These are phyloP conservation scores for Podaxis pistillaris DNA, from an alignment of 768 basidiomycete species.

Conservation along the genomic window DNA sequence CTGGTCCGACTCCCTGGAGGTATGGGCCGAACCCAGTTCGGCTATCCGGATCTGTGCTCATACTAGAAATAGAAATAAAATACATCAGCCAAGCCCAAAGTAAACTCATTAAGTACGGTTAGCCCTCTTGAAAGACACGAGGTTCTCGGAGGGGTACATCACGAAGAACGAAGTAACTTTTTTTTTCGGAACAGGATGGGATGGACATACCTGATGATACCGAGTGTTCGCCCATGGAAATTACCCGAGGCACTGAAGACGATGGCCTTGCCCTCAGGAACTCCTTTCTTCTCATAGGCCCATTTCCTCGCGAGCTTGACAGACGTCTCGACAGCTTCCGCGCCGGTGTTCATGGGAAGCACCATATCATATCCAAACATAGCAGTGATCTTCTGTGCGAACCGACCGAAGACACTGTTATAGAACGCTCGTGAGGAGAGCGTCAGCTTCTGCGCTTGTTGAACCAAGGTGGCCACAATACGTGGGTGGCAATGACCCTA, in stretches of 20 bases:
- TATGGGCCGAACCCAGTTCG: conserved; percentile 90
- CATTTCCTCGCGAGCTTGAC: conserved; percentile 96
- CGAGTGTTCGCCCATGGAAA: conserved; percentile 93
- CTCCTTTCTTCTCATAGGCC: conserved; percentile 89
- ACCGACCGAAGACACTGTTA: conserved; percentile 88
- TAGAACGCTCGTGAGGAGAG: conserved; percentile 96
- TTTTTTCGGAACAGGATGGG: conserved; percentile 6
- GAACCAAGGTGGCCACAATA: conserved; percentile 76
- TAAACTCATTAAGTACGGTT: background rate
- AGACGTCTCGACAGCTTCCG: conserved; percentile 97
- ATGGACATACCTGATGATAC: conserved; percentile 67
- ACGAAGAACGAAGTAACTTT: no score
- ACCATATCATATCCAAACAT: conserved; percentile 95
- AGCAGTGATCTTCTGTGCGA: conserved; percentile 79
- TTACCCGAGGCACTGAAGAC: conserved; percentile 86
- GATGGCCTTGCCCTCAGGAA: conserved; percentile 79
- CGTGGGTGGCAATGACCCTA: conserved; percentile 91
- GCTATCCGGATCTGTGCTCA: conserved; percentile 94
- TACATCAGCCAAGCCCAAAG: conserved; percentile 4
- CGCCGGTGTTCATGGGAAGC: conserved; percentile 98
- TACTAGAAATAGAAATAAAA: conserved; percentile 40
- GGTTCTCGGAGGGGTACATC: no score
- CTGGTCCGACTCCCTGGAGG: conserved; percentile 79
- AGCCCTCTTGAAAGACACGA: background rate
- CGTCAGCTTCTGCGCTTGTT: conserved; percentile 88